phyloP scores from a whole-genome alignment of 2,329 filamentous ascomycete genomes.

The Zarea fungicola region DNA sequence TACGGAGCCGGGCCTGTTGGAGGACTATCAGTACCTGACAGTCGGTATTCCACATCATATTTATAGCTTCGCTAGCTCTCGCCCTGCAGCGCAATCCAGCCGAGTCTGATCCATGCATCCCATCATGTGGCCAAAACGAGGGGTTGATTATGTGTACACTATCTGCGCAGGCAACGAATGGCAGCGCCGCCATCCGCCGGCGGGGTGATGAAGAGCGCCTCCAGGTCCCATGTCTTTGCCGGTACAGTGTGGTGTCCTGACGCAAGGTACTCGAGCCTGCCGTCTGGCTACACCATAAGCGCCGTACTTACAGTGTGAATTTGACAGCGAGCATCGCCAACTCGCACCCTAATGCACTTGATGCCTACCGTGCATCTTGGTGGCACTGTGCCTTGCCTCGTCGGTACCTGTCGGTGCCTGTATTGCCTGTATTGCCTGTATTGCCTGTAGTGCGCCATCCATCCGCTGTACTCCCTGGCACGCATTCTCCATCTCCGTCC shows the following conservation, averaged over 20 bases:
- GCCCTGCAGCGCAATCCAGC: neutral
- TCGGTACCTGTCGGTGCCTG: too few species aligned
- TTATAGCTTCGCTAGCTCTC: neutral
- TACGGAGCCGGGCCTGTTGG: too few species aligned
- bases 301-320: conserved; percentile 10
- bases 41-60: neutral
- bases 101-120: conserved; percentile 12
- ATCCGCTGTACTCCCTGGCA: neutral
- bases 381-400: too few species aligned
- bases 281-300: neutral
- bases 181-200: neutral
- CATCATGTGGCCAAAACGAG: conserved; percentile 11
- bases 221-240: neutral
- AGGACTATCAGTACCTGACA: neutral
- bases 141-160: conserved; percentile 6
- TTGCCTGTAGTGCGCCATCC: too few species aligned
- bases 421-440: too few species aligned
- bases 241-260: conserved; percentile 5
- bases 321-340: neutral
- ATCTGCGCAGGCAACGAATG: conserved; percentile 1
- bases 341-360: neutral
- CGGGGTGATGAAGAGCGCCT: neutral
- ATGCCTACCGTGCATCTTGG: too few species aligned
- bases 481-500: too few species aligned
- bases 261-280: neutral